Evolutionary conservation across 305 asterid genomes (phyloP), one percentile per base, ranked within the genome.

Genomic region (Fraxinus dipetala): DNA sequence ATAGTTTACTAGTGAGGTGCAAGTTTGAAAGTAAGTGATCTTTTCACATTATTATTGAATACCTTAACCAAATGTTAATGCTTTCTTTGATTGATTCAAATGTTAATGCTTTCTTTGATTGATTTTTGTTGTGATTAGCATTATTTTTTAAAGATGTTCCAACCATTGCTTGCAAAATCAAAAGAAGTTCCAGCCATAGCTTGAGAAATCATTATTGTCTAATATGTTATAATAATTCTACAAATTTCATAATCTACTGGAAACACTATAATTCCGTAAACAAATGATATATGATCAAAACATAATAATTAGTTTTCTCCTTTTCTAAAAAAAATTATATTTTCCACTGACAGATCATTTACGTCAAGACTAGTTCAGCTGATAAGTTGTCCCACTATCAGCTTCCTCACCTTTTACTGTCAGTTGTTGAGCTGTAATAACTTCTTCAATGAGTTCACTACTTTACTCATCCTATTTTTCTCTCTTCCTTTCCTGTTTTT

Each of bases 1-100:
- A 95, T 87, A 95, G 97, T 76, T 43, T 95, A 85, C 88, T 95
- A 26, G 92, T 87, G 20, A 86, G 99, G 85, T 92, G 94, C 89
- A 89, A 90, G 88, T 94, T 90, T 51, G 99, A 94, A 88, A 77
- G 97, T 94, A 85, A 92, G 98, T 86, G 34, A 45, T 77, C 75
- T 51, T 80, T 65, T 80, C 40, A 38, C 59, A 30, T 31, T 13
- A 32, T 28, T 35, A 56, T 22, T 69, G 72, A 63, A 36, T 36
- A 20, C 13, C 30, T 2, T 51, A 16, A 81, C 28, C 78, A 81
- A 34, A 24, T 72, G 35, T 65, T 65, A 26, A 65, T 9, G 7
- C 73, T 65, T 11, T 24, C 35, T 65, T 24, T 26, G 73, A 65
- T 65, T 26, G 73, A 65, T 28, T 28, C 78, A 81, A 34, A 24